phyloP scores from a whole-genome alignment of 768 basidiomycete genomes.

The Holtermanniella nyarrowii region DNA sequence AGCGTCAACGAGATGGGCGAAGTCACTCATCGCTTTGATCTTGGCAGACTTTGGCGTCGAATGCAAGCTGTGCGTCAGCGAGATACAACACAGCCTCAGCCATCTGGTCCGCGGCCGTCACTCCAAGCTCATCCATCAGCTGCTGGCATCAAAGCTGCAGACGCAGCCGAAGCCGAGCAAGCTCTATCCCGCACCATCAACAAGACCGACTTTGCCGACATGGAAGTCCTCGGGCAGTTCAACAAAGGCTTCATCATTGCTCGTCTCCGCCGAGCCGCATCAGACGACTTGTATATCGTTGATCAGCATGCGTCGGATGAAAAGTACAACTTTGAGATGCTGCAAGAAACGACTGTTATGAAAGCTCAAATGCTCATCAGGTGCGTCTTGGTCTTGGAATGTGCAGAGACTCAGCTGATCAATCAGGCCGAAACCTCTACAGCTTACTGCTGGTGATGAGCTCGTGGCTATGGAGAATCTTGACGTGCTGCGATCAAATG shows the following conservation, averaged over 20 bases:
- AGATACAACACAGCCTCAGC: background rate
- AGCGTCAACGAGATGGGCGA: constrained; percentile 13
- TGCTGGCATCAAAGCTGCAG: constrained; percentile 37
- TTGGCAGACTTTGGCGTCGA: constrained; percentile 32
- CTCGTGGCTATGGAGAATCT: constrained; percentile 76
- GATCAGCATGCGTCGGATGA: constrained; percentile 98
- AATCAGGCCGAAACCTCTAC: constrained; percentile 60
- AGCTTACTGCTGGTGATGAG: constrained; percentile 83
- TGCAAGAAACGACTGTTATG: constrained; percentile 83
- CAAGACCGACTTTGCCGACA: constrained; percentile 70
- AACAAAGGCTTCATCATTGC: constrained; percentile 90
- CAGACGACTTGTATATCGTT: constrained; percentile 90
- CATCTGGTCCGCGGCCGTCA: background rate
- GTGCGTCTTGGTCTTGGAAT: constrained; percentile 44
- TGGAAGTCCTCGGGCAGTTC: constrained; percentile 88
- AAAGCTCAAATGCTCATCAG: constrained; percentile 72
- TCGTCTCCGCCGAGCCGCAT: constrained; percentile 45
- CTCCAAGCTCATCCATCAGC: constrained; percentile 4
- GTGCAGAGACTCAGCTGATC: background rate
- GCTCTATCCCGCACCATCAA: constrained; percentile 73
- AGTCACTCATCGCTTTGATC: constrained; percentile 41
- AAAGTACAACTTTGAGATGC: constrained; percentile 93
- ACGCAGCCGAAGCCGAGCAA: constrained; percentile 50
- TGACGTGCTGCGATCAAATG: constrained; percentile 71
- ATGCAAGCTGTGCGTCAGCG: background rate